Evolutionary conservation across 2,329 filamentous ascomycete genomes (phyloP), one percentile per base, ranked within the genome.

Genomic region (Paecilomyces niveus): DNA sequence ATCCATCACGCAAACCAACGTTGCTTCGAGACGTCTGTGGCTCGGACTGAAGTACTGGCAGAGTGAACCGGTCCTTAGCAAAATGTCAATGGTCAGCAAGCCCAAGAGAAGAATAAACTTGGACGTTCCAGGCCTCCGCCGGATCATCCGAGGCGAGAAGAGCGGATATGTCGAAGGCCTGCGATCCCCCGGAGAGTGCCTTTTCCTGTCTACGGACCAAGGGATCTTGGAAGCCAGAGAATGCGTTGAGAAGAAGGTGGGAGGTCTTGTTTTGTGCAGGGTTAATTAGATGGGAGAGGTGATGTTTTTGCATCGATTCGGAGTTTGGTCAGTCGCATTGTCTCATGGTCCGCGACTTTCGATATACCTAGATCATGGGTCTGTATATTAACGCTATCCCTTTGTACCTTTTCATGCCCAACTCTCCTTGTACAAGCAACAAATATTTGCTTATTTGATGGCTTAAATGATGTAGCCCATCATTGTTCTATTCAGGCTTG

Each of bases 1-100:
- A 65, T 79, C 78, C 13, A 80, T 90, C 58, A 91, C 87, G 54
- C 79, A 80, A 61, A 80, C 79, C 67, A 96, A 95, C 75, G 84
- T 91, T 39, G 83, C 91, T 3, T 82, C 80, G 45, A 83, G 90
- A 70, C 82, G 92, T 60, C 78, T 97, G 64, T 97, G 92, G 92
- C 76, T 97, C 11, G 91, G 91, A 1, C 78, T 96, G 68, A 96
- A 96, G 78, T 96, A 96, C 82, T 90, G 85, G 84, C 86, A 92
- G 65, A 89, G 89, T 70, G 81, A 87, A 73, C 90, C 92, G 5
- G 91, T 96, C 22, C 76, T 97, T 64, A 80, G 80, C 62, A 81
- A 84, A 63, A 81, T 93, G 68, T 73, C 75, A 54, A 73, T 88
- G 69, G 79, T 96, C 60, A 88, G 84, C 68, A 93, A 87, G 74